phyloP scores from a whole-genome alignment of 352 stramenopile species.

The Phytophthora quininea region DNA sequence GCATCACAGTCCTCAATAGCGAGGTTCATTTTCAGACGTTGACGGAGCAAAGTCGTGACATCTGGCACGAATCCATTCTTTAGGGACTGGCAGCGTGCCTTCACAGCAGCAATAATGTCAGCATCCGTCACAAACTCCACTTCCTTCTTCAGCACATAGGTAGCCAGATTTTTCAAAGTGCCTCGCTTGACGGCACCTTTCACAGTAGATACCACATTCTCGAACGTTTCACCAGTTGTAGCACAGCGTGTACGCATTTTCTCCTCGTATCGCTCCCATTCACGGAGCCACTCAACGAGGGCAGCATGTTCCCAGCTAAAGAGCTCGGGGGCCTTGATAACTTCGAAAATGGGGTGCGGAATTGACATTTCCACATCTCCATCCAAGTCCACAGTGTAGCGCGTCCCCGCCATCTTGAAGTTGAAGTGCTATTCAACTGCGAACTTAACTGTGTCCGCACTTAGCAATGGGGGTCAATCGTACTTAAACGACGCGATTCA shows the following conservation, averaged over 20 bases:
- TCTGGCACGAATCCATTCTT: slow-evolving; percentile 25
- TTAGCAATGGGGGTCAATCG: not conserved
- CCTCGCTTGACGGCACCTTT: slow-evolving; percentile 3
- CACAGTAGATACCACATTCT: slow-evolving; percentile 15
- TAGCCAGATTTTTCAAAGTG: slow-evolving; percentile 14
- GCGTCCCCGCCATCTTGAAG: slow-evolving; percentile 8
- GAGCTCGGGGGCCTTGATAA: slow-evolving; percentile 16
- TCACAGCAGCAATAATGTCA: slow-evolving; percentile 13
- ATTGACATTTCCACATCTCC: slow-evolving; percentile 17
- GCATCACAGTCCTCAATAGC: slow-evolving; percentile 11
- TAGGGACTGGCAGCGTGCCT: slow-evolving; percentile 6
- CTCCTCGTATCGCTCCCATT: slow-evolving; percentile 14
- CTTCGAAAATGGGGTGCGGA: slow-evolving; percentile 19
- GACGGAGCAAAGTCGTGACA: slow-evolving; percentile 16
- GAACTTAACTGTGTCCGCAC: slow-evolving; percentile 1
- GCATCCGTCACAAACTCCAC: slow-evolving; percentile 12
- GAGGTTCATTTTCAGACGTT: slow-evolving; percentile 17
- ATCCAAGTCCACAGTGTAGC: slow-evolving; percentile 6
- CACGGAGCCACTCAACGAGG: slow-evolving; percentile 11
- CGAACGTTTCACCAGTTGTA: slow-evolving; percentile 16
- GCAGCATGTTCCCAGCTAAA: slow-evolving; percentile 16
- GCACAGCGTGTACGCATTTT: slow-evolving; percentile 17
- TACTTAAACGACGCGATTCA: slow-evolving; percentile 1
- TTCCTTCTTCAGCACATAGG: slow-evolving; percentile 17
- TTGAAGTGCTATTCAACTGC: not conserved